phyloP scores from a whole-genome alignment of 1,284 basidiomycete genomes.

The Heliocybe sulcata region DNA sequence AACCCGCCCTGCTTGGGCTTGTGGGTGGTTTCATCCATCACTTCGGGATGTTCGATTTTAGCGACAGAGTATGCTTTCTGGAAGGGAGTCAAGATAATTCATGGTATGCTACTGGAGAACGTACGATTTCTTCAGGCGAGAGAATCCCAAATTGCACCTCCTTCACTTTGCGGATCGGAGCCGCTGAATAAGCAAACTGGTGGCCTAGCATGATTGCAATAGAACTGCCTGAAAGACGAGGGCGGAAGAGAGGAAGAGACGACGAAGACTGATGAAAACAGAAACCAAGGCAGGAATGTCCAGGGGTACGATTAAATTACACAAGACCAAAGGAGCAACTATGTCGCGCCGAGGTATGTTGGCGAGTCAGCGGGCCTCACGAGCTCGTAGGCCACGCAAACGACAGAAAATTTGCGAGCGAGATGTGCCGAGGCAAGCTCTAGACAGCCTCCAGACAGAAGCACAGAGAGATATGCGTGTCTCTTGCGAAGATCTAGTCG shows the following conservation, averaged over 20 bases:
- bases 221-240: neutral
- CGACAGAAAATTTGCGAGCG: neutral
- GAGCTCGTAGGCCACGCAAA: neutral
- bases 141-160: conserved; percentile 99
- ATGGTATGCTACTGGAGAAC: conserved; percentile 25
- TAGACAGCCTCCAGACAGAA: neutral
- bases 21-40: conserved; percentile 91
- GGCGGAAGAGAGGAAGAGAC: conserved; percentile 11
- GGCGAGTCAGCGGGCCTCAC: neutral
- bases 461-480: neutral
- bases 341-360: neutral
- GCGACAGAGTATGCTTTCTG: conserved; percentile 98
- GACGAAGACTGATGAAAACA: conserved; percentile 9
- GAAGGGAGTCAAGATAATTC: conserved; percentile 13
- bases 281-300: conserved; percentile 9
- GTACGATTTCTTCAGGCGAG: conserved; percentile 98
- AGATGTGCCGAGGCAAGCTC: neutral
- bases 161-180: conserved; percentile 89
- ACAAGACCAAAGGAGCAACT: neutral
- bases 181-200: conserved; percentile 87
- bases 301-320: neutral
- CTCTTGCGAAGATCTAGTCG: neutral
- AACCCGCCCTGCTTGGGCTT: conserved; percentile 89
- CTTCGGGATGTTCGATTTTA: conserved; percentile 97
- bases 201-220: conserved; percentile 62